phyloP scores from a whole-genome alignment of 164 flowering plant genomes.

The Magnolia officinalis region DNA sequence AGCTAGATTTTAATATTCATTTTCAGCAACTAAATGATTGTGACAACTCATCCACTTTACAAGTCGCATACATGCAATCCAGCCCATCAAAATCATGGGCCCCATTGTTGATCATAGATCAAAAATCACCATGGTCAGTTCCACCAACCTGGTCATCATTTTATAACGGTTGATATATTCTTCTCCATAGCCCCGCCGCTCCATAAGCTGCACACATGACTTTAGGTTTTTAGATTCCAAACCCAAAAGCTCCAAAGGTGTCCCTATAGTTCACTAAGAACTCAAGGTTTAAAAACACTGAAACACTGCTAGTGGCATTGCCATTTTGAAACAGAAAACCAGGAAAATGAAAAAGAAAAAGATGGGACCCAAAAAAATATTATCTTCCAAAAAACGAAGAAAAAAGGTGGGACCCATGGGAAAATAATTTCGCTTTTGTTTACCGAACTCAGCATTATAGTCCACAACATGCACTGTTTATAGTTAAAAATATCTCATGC shows the following conservation, averaged over 20 bases:
- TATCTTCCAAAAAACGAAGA: no score
- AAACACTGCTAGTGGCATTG: no score
- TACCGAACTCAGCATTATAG: no score
- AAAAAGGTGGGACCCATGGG: no score
- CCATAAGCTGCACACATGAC: slow-evolving; percentile 75
- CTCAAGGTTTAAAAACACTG: no score
- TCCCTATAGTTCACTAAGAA: neutral
- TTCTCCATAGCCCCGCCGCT: slow-evolving; percentile 91
- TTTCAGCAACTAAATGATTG: neutral
- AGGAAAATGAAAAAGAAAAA: no score
- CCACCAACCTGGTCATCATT: slow-evolving; percentile 91
- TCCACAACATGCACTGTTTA: no score
- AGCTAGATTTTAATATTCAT: neutral
- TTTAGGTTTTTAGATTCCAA: neutral
- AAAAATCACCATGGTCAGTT: neutral
- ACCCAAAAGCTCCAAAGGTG: neutral
- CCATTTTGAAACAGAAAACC: no score
- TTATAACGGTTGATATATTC: slow-evolving; percentile 88
- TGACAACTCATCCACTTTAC: neutral
- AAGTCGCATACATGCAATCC: neutral
- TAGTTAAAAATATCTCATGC: no score
- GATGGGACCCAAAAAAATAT: no score
- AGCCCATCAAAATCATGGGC: neutral
- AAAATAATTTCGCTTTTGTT: no score
- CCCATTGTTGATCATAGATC: neutral